phyloP scores from a whole-genome alignment of 768 basidiomycete genomes.

The Boletus subparvulus region DNA sequence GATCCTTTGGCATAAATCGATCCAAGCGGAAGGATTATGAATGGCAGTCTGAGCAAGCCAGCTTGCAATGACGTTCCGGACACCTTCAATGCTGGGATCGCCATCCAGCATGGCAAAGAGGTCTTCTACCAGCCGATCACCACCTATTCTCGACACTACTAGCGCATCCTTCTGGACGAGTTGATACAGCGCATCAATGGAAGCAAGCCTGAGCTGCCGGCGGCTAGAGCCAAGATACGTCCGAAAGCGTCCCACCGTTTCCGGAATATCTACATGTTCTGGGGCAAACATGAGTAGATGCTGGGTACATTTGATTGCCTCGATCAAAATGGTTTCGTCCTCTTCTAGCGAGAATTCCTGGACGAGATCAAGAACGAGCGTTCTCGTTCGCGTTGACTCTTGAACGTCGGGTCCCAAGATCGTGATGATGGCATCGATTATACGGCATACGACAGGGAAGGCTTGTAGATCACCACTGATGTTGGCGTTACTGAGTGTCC shows the following conservation, averaged over 20 bases:
- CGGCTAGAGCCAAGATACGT: conserved; percentile 76
- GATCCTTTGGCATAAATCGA: conserved; percentile 94
- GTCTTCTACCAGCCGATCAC: conserved; percentile 91
- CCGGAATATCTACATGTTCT: conserved; percentile 76
- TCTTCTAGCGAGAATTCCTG: conserved; percentile 81
- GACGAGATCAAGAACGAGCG: conserved; percentile 80
- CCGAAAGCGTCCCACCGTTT: conserved; percentile 75
- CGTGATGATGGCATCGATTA: conserved; percentile 90
- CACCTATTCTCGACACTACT: conserved; percentile 88
- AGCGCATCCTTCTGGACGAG: conserved; percentile 94
- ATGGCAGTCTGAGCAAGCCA: conserved; percentile 96
- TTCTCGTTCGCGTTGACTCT: conserved; percentile 78
- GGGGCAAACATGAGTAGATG: conserved; percentile 97
- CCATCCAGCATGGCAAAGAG: conserved; percentile 95
- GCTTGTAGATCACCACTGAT: conserved; percentile 87
- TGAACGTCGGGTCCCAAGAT: conserved; percentile 95
- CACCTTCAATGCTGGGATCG: conserved; percentile 90
- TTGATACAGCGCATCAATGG: conserved; percentile 95
- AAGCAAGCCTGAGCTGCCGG: conserved; percentile 85
- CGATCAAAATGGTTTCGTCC: conserved; percentile 86
- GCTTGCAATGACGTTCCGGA: conserved; percentile 86
- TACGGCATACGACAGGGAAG: conserved; percentile 87
- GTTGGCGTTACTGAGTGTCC: conserved; percentile 78
- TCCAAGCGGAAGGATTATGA: conserved; percentile 95
- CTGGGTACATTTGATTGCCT: conserved; percentile 94